A percentile compares a stretch with the other conserved stretches of the same genome.
Conservation (phyloP, 2,329 filamentous ascomycete genomes). For the Clonostachys chloroleuca region DNA sequence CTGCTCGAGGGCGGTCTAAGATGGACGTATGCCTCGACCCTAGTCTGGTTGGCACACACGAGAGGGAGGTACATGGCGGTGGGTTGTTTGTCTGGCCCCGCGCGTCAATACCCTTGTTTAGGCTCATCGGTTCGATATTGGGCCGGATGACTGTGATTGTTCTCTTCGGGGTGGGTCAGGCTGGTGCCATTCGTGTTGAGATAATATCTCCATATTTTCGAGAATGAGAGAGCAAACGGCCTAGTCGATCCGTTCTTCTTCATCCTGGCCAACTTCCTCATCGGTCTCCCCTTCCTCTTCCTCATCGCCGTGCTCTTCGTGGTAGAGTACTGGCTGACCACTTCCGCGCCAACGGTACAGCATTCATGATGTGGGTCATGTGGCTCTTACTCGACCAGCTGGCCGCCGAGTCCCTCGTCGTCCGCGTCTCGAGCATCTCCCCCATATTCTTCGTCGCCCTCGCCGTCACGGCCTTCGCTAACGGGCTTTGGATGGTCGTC, state of each 20-base stretch:
- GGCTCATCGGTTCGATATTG: no score
- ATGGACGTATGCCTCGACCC: no score
- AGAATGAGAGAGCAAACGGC: slow-evolving; percentile 78
- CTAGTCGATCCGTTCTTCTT: slow-evolving; percentile 73
- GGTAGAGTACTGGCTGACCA: slow-evolving; percentile 75
- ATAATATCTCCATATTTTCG: slow-evolving; percentile 48
- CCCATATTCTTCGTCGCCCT: slow-evolving; percentile 78
- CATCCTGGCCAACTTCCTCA: slow-evolving; percentile 74
- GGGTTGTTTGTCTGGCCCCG: no score
- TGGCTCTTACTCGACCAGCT: slow-evolving; percentile 84
- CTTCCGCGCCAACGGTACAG: slow-evolving; percentile 59
- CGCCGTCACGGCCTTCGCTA: slow-evolving; percentile 77
- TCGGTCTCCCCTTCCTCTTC: slow-evolving; percentile 78
- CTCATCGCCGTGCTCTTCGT: slow-evolving; percentile 70
- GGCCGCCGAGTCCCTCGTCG: slow-evolving; percentile 77
- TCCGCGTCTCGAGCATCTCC: slow-evolving; percentile 68
- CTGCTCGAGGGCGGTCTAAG: no score
- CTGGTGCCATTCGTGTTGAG: no score
- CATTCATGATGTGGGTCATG: slow-evolving; percentile 75
- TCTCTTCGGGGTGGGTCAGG: no score
- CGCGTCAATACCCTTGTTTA: no score
- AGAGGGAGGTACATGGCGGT: no score
- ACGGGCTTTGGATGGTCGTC: slow-evolving; percentile 87
- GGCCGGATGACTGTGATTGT: no score
- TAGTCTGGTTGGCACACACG: no score